These are phyloP conservation scores for Mikania micrantha DNA, from an alignment of 129 eudicot species.

Conservation along the genomic window DNA sequence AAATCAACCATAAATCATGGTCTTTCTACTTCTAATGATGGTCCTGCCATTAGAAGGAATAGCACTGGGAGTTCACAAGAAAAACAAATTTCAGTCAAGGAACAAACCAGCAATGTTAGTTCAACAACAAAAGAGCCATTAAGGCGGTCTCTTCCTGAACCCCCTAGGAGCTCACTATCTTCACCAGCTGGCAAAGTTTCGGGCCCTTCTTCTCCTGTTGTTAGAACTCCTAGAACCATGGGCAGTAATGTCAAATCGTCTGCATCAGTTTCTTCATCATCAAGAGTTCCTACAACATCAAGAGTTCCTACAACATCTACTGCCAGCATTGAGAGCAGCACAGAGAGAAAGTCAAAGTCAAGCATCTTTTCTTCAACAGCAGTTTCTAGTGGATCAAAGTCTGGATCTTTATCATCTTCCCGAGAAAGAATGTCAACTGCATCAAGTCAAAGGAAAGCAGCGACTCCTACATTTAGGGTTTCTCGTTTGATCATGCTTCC, in stretches of 20 bases:
- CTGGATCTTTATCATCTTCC: slow-evolving; percentile 46
- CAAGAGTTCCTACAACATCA: slow-evolving; percentile 52
- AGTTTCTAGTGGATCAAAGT: slow-evolving; percentile 52
- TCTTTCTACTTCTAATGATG: slow-evolving; percentile 32
- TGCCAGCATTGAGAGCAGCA: slow-evolving; percentile 62
- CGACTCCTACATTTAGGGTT: slow-evolving; percentile 61
- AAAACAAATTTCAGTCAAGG: slow-evolving; percentile 38
- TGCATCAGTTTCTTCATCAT: slow-evolving; percentile 45
- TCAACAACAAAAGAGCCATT: slow-evolving; percentile 45
- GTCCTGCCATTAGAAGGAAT: slow-evolving; percentile 62
- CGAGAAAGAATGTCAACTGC: slow-evolving; percentile 46
- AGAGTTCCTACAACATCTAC: slow-evolving; percentile 51
- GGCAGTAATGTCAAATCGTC: slow-evolving; percentile 32
- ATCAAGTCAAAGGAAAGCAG: slow-evolving; percentile 54
- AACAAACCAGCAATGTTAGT: slow-evolving; percentile 32
- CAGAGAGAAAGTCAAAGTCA: slow-evolving; percentile 34
- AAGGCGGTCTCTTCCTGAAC: slow-evolving; percentile 75
- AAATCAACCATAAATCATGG: slow-evolving; percentile 41
- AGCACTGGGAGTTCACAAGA: slow-evolving; percentile 81
- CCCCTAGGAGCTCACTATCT: slow-evolving; percentile 46
- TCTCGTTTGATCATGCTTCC: slow-evolving; percentile 90
- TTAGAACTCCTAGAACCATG: slow-evolving; percentile 35
- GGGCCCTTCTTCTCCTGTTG: slow-evolving; percentile 47
- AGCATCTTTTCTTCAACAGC: slow-evolving; percentile 49
- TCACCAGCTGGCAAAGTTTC: slow-evolving; percentile 38